These are phyloP conservation scores for Camelina laxa DNA, from an alignment of 345 rosid genomes.

Conservation along the genomic window DNA sequence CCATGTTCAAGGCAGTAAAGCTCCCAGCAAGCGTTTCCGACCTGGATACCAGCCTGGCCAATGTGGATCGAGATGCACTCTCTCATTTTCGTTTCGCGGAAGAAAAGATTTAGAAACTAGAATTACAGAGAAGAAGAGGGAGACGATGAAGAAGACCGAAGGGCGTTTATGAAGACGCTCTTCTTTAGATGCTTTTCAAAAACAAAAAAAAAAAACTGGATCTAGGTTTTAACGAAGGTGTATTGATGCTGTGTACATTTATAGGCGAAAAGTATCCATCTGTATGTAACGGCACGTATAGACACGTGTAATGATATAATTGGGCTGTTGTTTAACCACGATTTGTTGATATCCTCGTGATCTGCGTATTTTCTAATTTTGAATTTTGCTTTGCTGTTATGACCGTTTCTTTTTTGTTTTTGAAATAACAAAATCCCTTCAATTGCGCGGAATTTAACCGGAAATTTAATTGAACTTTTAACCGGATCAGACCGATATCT, in stretches of 20 bases:
- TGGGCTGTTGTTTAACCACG: slow-evolving; percentile 33
- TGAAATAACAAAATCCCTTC: slow-evolving; percentile 14
- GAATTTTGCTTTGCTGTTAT: slow-evolving; percentile 39
- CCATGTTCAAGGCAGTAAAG: slow-evolving; percentile 71
- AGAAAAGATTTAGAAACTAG: background rate
- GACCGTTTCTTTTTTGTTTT: slow-evolving; percentile 33
- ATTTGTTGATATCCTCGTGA: slow-evolving; percentile 31
- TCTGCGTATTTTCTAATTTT: slow-evolving; percentile 38
- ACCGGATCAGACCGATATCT: slow-evolving; percentile 19
- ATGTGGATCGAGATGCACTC: slow-evolving; percentile 82
- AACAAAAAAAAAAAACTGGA: background rate
- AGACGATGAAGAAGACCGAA: slow-evolving; percentile 23
- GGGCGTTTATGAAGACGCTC: slow-evolving; percentile 74
- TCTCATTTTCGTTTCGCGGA: slow-evolving; percentile 53
- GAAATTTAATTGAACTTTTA: slow-evolving; percentile 2
- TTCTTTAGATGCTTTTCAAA: slow-evolving; percentile 14
- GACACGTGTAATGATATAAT: slow-evolving; percentile 39
- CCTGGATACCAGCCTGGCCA: slow-evolving; percentile 85
- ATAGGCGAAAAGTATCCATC: slow-evolving; percentile 30
- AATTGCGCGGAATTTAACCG: slow-evolving; percentile 18
- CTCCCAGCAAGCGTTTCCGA: slow-evolving; percentile 84
- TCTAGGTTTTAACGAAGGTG: background rate
- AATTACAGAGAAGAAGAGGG: slow-evolving; percentile 25
- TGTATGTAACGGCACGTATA: slow-evolving; percentile 31
- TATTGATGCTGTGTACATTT: slow-evolving; percentile 13